Conservation (phyloP, 805 yeast species). For the Zygoascus ofunaensis region DNA sequence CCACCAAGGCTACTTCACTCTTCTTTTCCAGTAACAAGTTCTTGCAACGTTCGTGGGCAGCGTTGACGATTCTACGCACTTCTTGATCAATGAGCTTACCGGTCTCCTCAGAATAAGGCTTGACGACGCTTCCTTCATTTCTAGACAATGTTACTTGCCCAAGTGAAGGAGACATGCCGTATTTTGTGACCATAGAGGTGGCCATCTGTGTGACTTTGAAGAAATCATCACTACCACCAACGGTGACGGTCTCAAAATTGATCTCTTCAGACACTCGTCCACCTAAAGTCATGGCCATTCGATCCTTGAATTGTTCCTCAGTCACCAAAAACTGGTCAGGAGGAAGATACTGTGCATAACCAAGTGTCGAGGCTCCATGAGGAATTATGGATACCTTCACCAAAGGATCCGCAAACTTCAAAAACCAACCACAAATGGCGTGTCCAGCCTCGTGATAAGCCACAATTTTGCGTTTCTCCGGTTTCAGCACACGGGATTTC, state of each 20-base stretch:
- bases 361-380: conserved; percentile 88
- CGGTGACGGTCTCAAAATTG: conserved; percentile 77
- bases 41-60: conserved; percentile 54
- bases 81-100: conserved; percentile 60
- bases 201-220: conserved; percentile 87
- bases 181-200: conserved; percentile 74
- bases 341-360: conserved; percentile 93
- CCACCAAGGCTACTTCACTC: conserved; percentile 58
- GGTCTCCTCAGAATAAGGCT: conserved; percentile 66
- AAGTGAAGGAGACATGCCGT: conserved; percentile 79
- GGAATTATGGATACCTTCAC: conserved; percentile 92
- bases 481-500: conserved; percentile 67
- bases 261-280: conserved; percentile 89
- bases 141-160: conserved; percentile 55
- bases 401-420: conserved; percentile 81
- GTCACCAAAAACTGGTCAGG: conserved; percentile 76
- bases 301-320: conserved; percentile 64
- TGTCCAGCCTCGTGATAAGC: conserved; percentile 97
- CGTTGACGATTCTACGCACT: conserved; percentile 56
- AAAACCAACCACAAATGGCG: conserved; percentile 91
- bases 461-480: conserved; percentile 73
- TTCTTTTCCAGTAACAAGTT: conserved; percentile 48
- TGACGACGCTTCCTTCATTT: conserved; percentile 32
- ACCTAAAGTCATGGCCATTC: conserved; percentile 92
- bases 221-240: conserved; percentile 90